Evolutionary conservation across 23 red algal genomes (phyloP).

Genomic region (Agarophyton chilense): DNA sequence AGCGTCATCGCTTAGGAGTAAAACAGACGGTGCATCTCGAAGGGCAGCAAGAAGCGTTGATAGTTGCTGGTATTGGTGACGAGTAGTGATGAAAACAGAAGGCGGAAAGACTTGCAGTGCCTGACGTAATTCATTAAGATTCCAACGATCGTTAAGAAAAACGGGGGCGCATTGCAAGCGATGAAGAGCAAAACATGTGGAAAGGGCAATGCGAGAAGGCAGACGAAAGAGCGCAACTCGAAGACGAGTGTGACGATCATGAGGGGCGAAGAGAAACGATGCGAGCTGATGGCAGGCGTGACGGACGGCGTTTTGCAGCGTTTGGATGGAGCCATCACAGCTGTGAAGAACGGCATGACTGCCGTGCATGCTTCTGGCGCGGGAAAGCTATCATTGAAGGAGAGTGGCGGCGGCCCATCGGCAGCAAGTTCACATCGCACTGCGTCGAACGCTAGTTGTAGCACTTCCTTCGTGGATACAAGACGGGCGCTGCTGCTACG

Average conservation of each 20-base stretch:
- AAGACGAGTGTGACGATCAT: neutral
- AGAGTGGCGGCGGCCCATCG: too few species aligned
- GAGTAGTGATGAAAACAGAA: neutral
- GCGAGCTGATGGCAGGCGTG: neutral
- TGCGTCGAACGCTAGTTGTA: too few species aligned
- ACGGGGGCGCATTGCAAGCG: constrained; percentile 21
- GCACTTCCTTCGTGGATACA: too few species aligned
- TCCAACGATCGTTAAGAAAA: constrained; percentile 63
- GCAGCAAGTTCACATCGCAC: too few species aligned
- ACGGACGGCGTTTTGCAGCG: neutral
- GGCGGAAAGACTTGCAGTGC: neutral
- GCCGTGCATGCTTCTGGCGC: neutral
- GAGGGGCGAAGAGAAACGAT: neutral
- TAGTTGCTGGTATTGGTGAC: neutral
- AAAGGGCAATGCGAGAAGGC: neutral
- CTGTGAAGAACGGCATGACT: neutral
- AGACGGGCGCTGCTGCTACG: too few species aligned
- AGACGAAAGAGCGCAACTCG: constrained; percentile 14
- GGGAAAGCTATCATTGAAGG: neutral
- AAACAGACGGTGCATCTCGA: neutral
- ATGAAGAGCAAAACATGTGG: constrained; percentile 17
- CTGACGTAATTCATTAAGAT: neutral
- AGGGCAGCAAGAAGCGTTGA: neutral
- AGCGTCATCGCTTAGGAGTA: neutral
- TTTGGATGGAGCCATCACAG: neutral